Percentiles rank a stretch among this genome's conserved stretches.
Conservation (phyloP, 176 grass and related monocot genomes). For the Oryza meyeriana region DNA sequence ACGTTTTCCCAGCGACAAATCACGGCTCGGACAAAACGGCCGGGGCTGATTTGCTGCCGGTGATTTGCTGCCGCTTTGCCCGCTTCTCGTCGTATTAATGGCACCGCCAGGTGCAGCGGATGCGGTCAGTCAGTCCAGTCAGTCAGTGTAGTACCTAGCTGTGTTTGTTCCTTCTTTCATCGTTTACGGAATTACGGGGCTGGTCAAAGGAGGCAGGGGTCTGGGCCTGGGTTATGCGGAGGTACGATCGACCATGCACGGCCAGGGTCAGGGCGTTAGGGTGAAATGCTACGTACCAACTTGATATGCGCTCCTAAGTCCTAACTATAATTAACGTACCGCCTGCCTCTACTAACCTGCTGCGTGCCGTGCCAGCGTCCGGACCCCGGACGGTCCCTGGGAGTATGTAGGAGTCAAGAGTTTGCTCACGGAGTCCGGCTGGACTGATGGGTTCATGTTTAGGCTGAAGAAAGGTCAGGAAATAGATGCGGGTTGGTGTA, state of each 20-base stretch:
- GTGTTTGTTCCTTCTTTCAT: not conserved
- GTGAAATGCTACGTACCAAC: not conserved
- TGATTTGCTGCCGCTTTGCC: not conserved
- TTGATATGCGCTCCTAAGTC: not conserved
- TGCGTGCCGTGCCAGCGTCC: no score
- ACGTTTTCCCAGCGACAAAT: not conserved
- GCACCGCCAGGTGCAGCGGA: not conserved
- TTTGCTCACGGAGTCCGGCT: not conserved
- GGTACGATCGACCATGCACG: not conserved
- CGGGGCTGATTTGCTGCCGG: not conserved
- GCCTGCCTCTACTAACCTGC: not conserved
- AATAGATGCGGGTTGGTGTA: no score
- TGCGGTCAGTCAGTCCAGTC: not conserved
- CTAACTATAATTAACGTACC: no score
- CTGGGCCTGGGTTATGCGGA: not conserved
- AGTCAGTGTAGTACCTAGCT: not conserved
- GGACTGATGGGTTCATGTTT: no score
- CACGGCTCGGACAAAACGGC: not conserved
- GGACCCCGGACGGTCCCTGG: not conserved
- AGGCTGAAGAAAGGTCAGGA: not conserved
- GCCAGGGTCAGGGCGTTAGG: not conserved
- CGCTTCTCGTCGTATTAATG: not conserved
- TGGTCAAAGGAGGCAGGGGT: not conserved
- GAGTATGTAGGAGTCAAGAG: not conserved
- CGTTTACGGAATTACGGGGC: not conserved